Percentiles rank a stretch among this genome's conserved stretches.
These are phyloP conservation scores for Thymus mandschuricus DNA, from an alignment of 257 asterid species.

Conservation along the genomic window DNA sequence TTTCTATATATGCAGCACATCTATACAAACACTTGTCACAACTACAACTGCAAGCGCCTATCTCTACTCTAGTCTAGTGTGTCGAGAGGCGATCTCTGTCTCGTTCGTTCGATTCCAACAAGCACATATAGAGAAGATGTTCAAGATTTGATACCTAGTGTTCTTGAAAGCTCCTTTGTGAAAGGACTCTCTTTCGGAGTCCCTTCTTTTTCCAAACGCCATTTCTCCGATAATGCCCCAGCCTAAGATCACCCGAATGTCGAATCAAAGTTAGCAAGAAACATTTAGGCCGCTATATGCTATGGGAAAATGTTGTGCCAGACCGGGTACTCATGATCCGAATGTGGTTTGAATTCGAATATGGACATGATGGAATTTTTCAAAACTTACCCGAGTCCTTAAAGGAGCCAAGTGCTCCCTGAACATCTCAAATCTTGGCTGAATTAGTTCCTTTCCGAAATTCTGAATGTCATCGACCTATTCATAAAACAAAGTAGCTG, in stretches of 20 bases:
- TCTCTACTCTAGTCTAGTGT: not conserved
- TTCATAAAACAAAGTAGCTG: constrained; percentile 9
- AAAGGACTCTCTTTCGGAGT: constrained; percentile 60
- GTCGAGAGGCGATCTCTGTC: not conserved
- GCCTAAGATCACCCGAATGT: constrained; percentile 46
- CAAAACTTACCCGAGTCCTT: constrained; percentile 63
- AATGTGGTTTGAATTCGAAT: not conserved
- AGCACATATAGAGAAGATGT: not conserved
- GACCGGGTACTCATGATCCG: not conserved
- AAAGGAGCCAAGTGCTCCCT: constrained; percentile 63
- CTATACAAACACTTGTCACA: too few relatives aligned
- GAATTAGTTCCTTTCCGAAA: constrained; percentile 70
- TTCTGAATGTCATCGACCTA: constrained; percentile 68
- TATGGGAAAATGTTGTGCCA: not conserved
- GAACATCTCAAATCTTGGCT: constrained; percentile 55
- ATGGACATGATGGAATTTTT: too few relatives aligned
- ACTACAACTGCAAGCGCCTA: not conserved
- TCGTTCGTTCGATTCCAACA: not conserved
- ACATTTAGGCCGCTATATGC: constrained; percentile 1
- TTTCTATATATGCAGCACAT: too few relatives aligned
- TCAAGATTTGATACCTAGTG: constrained; percentile 56
- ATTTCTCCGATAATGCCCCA: constrained; percentile 57
- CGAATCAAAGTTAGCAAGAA: constrained; percentile 1
- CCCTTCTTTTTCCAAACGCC: constrained; percentile 61
- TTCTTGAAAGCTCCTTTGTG: constrained; percentile 70